Evolutionary conservation across 2,329 filamentous ascomycete genomes (phyloP), one percentile per base, ranked within the genome.

Genomic region (Simplicillium sp.): DNA sequence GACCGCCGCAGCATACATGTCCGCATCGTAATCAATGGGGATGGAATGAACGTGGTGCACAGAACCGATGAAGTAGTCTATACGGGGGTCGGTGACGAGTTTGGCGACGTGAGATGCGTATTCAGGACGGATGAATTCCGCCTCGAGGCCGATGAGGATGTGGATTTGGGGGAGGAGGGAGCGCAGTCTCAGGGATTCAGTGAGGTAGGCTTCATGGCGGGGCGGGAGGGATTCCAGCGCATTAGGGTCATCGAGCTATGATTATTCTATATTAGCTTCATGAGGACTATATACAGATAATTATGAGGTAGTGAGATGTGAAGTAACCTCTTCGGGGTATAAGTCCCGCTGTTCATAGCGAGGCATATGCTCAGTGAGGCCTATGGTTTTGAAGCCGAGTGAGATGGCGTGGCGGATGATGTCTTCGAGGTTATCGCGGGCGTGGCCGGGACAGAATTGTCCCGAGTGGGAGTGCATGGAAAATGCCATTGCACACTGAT

Each of bases 401-500:
- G 71, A 63, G 50, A 97, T 87, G 48, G 90, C 90, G 11, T 80
- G 75, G 55, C 81, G 75, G 51, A 97, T 70, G 37, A 97, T 77
- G 49, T 87, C 81, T 60, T 97, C 90, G 9, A 98, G 75, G 15
- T 79, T 74, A 58, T 94, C 80, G 57, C 83, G 80, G 38, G 92
- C 92, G 67, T 98, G 92, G 51, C 83, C 79, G 9, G 82, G 82
- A 67, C 92, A 98, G 69, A 98, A 98, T 60, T 98, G 87, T 48
- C 92, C 92, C 31, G 92, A 97, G 66, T 98, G 92, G 56, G 87
- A 94, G 64, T 98, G 92, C 70, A 97, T 94, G 4, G 92, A 94
- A 67, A 94, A 95, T 2, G 90, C 89, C 92, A 97, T 97, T 13
- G 20, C 28, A 32, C 36, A 39, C 25, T n/a, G 34, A 25, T 25